Evolutionary conservation across 2,329 filamentous ascomycete genomes (phyloP).

Genomic region (Sporothrix protearum): DNA sequence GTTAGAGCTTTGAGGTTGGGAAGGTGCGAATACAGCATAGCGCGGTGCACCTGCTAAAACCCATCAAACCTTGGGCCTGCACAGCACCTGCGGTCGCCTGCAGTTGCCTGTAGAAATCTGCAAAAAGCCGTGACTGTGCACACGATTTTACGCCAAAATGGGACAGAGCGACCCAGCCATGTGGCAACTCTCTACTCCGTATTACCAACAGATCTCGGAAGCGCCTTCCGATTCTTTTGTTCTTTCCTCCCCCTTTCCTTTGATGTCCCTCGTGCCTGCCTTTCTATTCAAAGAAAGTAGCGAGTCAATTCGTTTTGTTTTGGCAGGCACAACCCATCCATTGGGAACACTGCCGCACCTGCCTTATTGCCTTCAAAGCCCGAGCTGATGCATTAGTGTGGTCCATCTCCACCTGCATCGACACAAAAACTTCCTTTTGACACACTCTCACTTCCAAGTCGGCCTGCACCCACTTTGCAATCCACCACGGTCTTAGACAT

Average conservation of each 20-base stretch:
- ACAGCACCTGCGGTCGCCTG: neutral
- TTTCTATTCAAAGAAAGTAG: neutral
- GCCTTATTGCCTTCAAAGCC: neutral
- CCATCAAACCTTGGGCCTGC: neutral
- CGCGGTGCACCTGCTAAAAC: neutral
- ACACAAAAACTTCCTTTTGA: neutral
- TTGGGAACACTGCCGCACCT: neutral
- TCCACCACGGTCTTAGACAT: constrained; percentile 2
- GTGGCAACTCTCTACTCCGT: neutral
- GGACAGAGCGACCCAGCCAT: constrained; percentile 7
- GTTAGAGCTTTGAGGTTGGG: neutral
- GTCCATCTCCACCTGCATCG: neutral
- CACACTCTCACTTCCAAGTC: neutral
- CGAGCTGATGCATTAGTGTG: constrained; percentile 1
- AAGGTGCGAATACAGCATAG: neutral
- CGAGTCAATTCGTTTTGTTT: neutral
- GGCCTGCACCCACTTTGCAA: neutral
- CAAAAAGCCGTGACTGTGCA: neutral
- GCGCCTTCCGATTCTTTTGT: neutral
- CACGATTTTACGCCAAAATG: neutral
- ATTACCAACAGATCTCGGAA: neutral
- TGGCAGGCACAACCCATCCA: neutral
- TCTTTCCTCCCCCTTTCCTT: neutral
- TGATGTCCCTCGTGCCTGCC: neutral
- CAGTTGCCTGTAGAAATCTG: neutral